phyloP scores from a whole-genome alignment of 1,284 basidiomycete genomes.

The Spongispora temasekensis region DNA sequence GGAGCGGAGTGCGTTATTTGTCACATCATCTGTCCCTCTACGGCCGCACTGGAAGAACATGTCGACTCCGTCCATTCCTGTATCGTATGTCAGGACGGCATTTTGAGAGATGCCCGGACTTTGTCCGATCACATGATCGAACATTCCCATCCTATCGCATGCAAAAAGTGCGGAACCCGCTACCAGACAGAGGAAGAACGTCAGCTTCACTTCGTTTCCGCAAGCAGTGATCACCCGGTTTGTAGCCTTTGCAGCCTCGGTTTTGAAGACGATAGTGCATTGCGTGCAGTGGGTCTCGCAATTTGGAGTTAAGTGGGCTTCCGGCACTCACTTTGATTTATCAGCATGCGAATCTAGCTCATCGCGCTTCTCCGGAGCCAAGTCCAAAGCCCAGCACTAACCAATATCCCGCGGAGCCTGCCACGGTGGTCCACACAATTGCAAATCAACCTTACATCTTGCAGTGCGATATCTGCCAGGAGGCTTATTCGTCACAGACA shows the following conservation, averaged over 20 bases:
- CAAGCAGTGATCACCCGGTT: conserved; percentile 27
- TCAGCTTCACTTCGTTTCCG: conserved; percentile 24
- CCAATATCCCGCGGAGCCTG: conserved; percentile 11
- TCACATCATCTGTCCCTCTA: conserved; percentile 23
- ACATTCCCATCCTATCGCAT: conserved; percentile 29
- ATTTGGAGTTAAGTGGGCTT: conserved; percentile 9
- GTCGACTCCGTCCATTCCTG: conserved; percentile 30
- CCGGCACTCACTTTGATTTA: conserved; percentile 12
- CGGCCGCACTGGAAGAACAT: conserved; percentile 27
- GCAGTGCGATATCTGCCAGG: conserved; percentile 29
- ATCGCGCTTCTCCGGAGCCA: conserved; percentile 17
- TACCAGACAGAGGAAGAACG: conserved; percentile 34
- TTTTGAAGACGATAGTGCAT: conserved; percentile 30
- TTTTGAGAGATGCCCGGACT: conserved; percentile 29
- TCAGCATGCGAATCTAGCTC: conserved; percentile 22
- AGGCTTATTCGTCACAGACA: conserved; percentile 23
- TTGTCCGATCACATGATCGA: conserved; percentile 30
- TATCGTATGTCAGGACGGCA: conserved; percentile 28
- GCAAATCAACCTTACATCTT: conserved; percentile 9
- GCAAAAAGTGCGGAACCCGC: conserved; percentile 29
- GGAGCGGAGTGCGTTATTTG: conserved; percentile 27
- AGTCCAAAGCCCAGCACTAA: conserved; percentile 12
- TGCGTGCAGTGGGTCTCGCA: conserved; percentile 21
- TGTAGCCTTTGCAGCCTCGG: conserved; percentile 28
- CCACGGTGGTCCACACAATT: conserved; percentile 4